Base-by-base conservation (phyloP, 768 basidiomycete genomes). In the Mycena polygramma region DNA sequence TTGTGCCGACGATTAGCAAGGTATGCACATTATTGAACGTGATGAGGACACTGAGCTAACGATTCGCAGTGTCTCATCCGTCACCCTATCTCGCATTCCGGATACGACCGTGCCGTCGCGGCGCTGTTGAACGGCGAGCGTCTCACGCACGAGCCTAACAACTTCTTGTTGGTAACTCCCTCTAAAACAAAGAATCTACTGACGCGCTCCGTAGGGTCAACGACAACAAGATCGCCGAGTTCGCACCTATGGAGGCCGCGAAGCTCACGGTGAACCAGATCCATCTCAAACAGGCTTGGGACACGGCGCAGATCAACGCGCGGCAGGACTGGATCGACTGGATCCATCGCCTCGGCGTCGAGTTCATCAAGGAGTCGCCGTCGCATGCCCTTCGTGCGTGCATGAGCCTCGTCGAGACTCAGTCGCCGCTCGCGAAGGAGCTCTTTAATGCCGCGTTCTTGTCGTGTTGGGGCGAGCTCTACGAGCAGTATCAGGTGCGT, bases 401-500 rank as follows among this genome's bases (percentile, higher is more conserved):
- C 77, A 95, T 96, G 89, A 94, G 90, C 75, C 84, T 99, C 53
- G 96, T 98, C 2, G 95, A 98, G 77, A 91, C 93, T 5, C 94
- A 98, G 79, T 89, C 91, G 35, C 94, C 96, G 2, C 86, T 99
- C 58, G 96, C 95, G 0, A 93, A 94, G 76, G 97, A 99, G 77
- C 83, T 99, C 15, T 99, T 99, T 87, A 99, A 99, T 79, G 95
- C 96, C 13, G 98, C 98, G 0, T 99, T 99, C 80, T 87, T 99
- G 24, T 98, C 97, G 7, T 99, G 98, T 73, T 99, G 98, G 97
- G 88, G 90, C 0, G 96, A 98, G 76, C 82, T 99, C 14, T 99
- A 96, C 75, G 97, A 98, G 63, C 92, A 95, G 76, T 99, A 99
- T 81, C 97, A 98, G 88, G 97, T 96, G 74, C 36, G 86, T 75